Evolutionary conservation across 306 rosid species (phyloP).

Genomic region (Elaeagnus macrophylla): DNA sequence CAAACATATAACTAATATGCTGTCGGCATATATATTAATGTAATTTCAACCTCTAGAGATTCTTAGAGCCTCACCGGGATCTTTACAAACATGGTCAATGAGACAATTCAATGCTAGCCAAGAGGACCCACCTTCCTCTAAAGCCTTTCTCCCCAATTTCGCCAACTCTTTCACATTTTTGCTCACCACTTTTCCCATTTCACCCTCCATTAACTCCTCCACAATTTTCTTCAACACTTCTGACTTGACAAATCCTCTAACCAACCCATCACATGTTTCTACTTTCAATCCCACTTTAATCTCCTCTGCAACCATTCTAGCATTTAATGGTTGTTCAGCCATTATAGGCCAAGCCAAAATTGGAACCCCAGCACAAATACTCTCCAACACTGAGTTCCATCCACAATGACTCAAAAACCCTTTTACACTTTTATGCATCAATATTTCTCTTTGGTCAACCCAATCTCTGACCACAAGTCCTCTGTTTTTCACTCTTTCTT

Average conservation of each 20-base stretch:
- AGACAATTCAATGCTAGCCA: conserved; percentile 17
- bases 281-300: conserved; percentile 31
- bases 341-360: conserved; percentile 39
- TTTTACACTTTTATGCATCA: conserved; percentile 30
- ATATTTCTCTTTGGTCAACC: conserved; percentile 39
- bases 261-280: conserved; percentile 16
- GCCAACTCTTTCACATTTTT: conserved; percentile 28
- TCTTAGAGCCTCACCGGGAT: too few species aligned
- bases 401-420: conserved; percentile 55
- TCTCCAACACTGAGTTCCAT: conserved; percentile 47
- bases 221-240: conserved; percentile 27
- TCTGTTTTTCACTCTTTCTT: conserved; percentile 25
- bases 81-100: conserved; percentile 8
- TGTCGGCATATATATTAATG: too few species aligned
- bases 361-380: conserved; percentile 39
- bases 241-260: conserved; percentile 31
- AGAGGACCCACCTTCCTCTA: conserved; percentile 37
- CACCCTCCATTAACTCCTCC: conserved; percentile 40
- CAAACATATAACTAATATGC: too few species aligned
- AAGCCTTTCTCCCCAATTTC: conserved; percentile 26
- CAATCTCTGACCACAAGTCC: conserved; percentile 44
- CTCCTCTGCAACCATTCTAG: conserved; percentile 47
- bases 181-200: conserved; percentile 24
- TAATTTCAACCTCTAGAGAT: too few species aligned
- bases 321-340: conserved; percentile 42